Percentiles rank a stretch among this genome's conserved stretches.
Conservation (phyloP, 2,329 filamentous ascomycete genomes). For the Pseudocercospora vitis region DNA sequence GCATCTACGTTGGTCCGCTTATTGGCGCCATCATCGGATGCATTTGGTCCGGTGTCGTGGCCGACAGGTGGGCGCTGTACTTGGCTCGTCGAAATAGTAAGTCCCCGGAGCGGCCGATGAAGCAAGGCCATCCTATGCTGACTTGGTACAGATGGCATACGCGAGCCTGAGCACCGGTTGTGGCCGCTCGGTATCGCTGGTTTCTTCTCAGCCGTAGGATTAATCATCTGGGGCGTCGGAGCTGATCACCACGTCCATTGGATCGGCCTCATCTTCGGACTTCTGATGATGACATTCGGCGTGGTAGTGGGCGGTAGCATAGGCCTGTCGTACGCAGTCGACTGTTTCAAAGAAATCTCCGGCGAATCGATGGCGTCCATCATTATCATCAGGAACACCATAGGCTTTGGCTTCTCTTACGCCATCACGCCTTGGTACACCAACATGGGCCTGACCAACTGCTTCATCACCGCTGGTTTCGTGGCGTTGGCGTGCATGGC, state of each 20-base stretch:
- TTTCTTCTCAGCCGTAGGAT: slow-evolving; percentile 40
- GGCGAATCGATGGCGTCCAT: slow-evolving; percentile 48
- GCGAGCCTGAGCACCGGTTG: slow-evolving; percentile 44
- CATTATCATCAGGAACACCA: slow-evolving; percentile 52
- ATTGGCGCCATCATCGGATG: slow-evolving; percentile 41
- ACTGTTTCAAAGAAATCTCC: slow-evolving; percentile 47
- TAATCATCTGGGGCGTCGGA: slow-evolving; percentile 48
- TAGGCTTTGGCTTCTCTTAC: slow-evolving; percentile 51
- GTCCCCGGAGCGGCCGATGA: no score
- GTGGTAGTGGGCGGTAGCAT: slow-evolving; percentile 45
- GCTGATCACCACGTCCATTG: slow-evolving; percentile 48
- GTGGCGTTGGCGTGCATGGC: slow-evolving; percentile 23
- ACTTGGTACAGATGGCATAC: slow-evolving; percentile 32
- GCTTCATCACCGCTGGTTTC: slow-evolving; percentile 35
- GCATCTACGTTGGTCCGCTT: slow-evolving; percentile 39
- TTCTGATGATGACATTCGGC: slow-evolving; percentile 47
- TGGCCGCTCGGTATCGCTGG: slow-evolving; percentile 44
- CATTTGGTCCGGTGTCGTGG: slow-evolving; percentile 39
- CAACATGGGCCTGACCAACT: slow-evolving; percentile 44
- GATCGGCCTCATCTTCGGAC: slow-evolving; percentile 51
- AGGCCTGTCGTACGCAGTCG: slow-evolving; percentile 45
- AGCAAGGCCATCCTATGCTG: no score
- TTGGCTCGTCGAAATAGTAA: slow-evolving; percentile 40
- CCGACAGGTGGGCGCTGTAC: slow-evolving; percentile 37
- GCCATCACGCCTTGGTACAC: slow-evolving; percentile 49